Evolutionary conservation across 2,329 filamentous ascomycete genomes (phyloP), one percentile per base, ranked within the genome.

Genomic region (Xylariaceae sp.): DNA sequence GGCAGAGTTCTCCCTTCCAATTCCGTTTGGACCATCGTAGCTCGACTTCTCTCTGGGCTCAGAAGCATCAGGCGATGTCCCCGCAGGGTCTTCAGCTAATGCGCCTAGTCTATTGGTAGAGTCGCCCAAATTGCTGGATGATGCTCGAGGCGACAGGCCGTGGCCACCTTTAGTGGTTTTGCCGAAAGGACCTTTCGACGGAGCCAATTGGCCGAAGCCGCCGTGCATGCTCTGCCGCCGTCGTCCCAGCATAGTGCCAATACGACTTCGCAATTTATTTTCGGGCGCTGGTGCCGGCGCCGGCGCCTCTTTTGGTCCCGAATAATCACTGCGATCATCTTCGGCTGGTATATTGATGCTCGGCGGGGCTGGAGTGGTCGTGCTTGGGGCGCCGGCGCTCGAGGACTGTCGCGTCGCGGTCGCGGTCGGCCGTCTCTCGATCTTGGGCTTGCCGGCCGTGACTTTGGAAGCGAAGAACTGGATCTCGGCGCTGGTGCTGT

Each of bases 401-500:
- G 75, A 73, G 47, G 71, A 67, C 50, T 72, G 72, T 35, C 72
- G 61, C 17, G 61, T 64, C 22, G 22, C 22, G 4, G 22, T 27
- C 0, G 71, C 70, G 9, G 73, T 66, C 22, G 65, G 65, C 45
- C 74, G 71, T 41, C 71, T 72, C 38, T 75, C 72, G 32, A 74
- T 38, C 57, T 67, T 72, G 52, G 72, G 65, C 52, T 71, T 68
- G n/a, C 76, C 76, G 5, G 68, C 61, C 0, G 72, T 74, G 2
- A 66, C 69, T 48, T 67, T 71, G 6, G 71, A 66, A 0, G 71
- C 73, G 67, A 90, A 95, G 30, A 79, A 82, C 59, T 85, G 86
- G 55, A 99, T 92, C 72, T 99, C 94, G 63, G 87, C 87, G 15
- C 84, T 81, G 0, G 91, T 95, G 66, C 89, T 86, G 39, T 96